These are phyloP conservation scores for Juncus effusus DNA, from an alignment of 176 grass and related monocot species.

Conservation along the genomic window DNA sequence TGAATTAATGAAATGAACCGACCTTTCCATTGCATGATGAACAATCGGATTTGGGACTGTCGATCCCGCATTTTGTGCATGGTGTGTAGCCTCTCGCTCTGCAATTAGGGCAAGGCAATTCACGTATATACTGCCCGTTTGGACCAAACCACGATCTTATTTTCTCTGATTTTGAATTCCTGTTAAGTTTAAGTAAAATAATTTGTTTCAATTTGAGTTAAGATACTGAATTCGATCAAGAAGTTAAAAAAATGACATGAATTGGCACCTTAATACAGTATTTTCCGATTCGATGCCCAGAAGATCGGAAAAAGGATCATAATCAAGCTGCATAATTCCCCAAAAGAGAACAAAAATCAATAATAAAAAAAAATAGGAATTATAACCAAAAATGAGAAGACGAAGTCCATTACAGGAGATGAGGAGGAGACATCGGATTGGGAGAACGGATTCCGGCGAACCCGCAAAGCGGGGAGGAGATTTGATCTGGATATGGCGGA, in stretches of 20 bases:
- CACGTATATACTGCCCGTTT: slow-evolving; percentile 88
- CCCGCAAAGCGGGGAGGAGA: slow-evolving; percentile 8
- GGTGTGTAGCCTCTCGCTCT: slow-evolving; percentile 84
- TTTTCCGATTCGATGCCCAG: slow-evolving; percentile 38
- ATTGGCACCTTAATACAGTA: slow-evolving; percentile 31
- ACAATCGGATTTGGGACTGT: slow-evolving; percentile 72
- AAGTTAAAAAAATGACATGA: not conserved
- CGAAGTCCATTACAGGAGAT: not conserved
- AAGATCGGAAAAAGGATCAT: slow-evolving; percentile 46
- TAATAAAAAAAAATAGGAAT: not conserved
- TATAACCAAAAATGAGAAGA: not conserved
- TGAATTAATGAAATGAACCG: slow-evolving; percentile 14
- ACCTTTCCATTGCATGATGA: slow-evolving; percentile 85
- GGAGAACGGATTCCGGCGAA: slow-evolving; percentile 22
- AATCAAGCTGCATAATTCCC: slow-evolving; percentile 38
- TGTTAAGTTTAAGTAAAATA: slow-evolving; percentile 26
- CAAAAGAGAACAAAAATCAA: slow-evolving; percentile 14
- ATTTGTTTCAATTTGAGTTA: not conserved
- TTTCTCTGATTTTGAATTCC: slow-evolving; percentile 46
- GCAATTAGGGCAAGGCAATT: slow-evolving; percentile 82
- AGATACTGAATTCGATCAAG: not conserved
- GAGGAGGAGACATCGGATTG: slow-evolving; percentile 12
- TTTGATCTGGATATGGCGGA: slow-evolving; percentile 9
- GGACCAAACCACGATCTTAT: slow-evolving; percentile 83
- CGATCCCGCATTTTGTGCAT: slow-evolving; percentile 69